Evolutionary conservation across 2,329 filamentous ascomycete species (phyloP), one percentile per base, ranked within the genome.

Genomic region (Colletotrichum coccodes): DNA sequence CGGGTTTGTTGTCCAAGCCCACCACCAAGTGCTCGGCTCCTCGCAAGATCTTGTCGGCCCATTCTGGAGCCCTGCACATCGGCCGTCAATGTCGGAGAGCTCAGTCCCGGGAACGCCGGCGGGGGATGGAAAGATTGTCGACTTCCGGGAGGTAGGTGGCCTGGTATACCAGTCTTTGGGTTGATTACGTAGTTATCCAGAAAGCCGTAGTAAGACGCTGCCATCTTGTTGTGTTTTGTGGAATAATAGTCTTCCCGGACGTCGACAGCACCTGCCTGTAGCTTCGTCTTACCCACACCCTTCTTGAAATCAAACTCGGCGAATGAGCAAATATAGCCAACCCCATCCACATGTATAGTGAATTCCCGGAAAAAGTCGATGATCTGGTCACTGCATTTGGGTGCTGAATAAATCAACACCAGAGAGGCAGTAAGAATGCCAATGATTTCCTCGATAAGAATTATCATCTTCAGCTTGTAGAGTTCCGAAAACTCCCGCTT

Each of bases 301-400:
- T 94, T 95, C 79, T 97, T 95, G 82, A 98, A 98, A 71, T 98
- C 94, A 75, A 99, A 99, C 40, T 97, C 94, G 3, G 96, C 96
- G 81, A 98, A 98, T 1, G 95, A 98, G 80, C 96, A 99, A 12
- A 98, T 94, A 72, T 98, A 95, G 26, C 96, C 96, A 40, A 99
- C 87, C 0, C 96, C 96, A 76, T 99, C 96, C 18, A 99, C 95
- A 74, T 99, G 95, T 26, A 99, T 91, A 0, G 96, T 98, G 74
- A 98, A 98, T 77, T 99, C 96, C 44, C 96, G 91, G 84, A 99
- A 98, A 80, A 99, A 99, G 80, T 99, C 96, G 67, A 98, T 91
- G 71, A 99, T 92, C 68, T 95, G 93, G 73, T 98, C 95, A 77
- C 93, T 95, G 79, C 93, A 97, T 73, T 91, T 92, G 0, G 95